phyloP scores from a whole-genome alignment of 169 alveolate genomes.

The Eimeria necatrix region DNA sequence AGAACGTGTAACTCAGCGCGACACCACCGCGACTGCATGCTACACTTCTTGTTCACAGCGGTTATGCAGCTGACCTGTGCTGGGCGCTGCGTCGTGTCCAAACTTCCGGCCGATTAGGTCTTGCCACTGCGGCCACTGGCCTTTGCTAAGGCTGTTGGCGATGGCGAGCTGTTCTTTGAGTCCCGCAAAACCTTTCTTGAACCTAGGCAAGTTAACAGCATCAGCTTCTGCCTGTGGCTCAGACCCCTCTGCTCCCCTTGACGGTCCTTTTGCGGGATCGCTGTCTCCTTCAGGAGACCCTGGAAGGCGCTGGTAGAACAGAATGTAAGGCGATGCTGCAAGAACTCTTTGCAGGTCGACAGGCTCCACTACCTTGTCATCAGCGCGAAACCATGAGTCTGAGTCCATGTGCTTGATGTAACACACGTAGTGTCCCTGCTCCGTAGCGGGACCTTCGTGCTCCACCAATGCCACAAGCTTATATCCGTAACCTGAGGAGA shows the following conservation, averaged over 20 bases:
- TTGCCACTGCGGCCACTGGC: conserved; percentile 64
- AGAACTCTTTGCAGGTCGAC: conserved; percentile 72
- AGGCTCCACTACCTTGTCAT: conserved; percentile 61
- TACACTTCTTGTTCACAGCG: too few relatives aligned
- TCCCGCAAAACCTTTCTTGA: not conserved
- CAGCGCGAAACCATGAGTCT: conserved; percentile 72
- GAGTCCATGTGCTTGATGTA: conserved; percentile 71
- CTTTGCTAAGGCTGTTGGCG: conserved; percentile 50
- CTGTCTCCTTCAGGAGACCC: not conserved
- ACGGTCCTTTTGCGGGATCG: not conserved
- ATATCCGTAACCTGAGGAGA: conserved; percentile 16
- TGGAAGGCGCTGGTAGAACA: conserved; percentile 73
- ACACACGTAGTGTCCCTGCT: conserved; percentile 79
- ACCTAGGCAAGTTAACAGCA: not conserved
- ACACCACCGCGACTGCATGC: too few relatives aligned
- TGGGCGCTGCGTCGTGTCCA: not conserved
- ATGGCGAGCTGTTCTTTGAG: conserved; percentile 8
- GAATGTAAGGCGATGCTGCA: conserved; percentile 74
- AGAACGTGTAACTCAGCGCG: too few relatives aligned
- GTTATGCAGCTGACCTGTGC: not conserved
- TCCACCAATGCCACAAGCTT: conserved; percentile 73
- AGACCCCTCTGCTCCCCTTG: not conserved
- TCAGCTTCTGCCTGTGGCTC: not conserved
- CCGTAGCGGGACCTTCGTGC: conserved; percentile 78
- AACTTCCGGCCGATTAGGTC: conserved; percentile 3